phyloP scores from a whole-genome alignment of 2,329 filamentous ascomycete species.

The Graphiopsis chlorocephala region DNA sequence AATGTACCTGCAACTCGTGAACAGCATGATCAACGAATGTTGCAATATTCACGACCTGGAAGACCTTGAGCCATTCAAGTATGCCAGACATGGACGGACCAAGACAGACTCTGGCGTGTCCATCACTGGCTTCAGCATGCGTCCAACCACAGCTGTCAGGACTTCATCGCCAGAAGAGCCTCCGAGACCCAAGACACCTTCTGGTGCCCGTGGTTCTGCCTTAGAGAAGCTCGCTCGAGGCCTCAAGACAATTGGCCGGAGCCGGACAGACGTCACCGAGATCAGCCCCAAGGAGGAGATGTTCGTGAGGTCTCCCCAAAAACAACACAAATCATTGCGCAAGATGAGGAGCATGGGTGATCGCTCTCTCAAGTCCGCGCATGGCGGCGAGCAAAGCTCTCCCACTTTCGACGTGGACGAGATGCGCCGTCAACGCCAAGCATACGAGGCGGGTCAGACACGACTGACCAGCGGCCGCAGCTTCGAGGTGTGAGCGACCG shows the following conservation, averaged over 20 bases:
- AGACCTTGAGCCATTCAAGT: conserved; percentile 31
- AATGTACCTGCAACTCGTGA: conserved; percentile 58
- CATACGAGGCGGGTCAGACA: conserved; percentile 42
- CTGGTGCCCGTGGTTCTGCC: conserved; percentile 43
- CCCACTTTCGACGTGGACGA: conserved; percentile 50
- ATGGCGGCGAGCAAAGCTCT: conserved; percentile 26
- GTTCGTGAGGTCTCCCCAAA: conserved; percentile 15
- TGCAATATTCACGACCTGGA: conserved; percentile 46
- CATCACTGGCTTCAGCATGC: conserved; percentile 25
- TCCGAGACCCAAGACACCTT: conserved; percentile 35
- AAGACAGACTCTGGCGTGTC: conserved; percentile 62
- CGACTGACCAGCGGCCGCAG: conserved; percentile 6
- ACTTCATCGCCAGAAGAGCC: not conserved
- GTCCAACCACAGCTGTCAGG: conserved; percentile 20
- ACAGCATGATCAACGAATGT: conserved; percentile 61
- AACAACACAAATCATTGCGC: conserved; percentile 29
- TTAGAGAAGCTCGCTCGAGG: conserved; percentile 60
- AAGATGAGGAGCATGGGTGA: conserved; percentile 35
- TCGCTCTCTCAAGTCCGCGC: conserved; percentile 26
- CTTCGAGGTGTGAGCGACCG: not conserved
- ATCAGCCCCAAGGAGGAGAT: conserved; percentile 32
- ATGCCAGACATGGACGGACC: conserved; percentile 43
- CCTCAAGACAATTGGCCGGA: conserved; percentile 57
- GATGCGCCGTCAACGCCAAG: conserved; percentile 46
- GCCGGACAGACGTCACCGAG: conserved; percentile 51